Conservation (phyloP, 306 rosid species). For the Rosa lucieae region DNA sequence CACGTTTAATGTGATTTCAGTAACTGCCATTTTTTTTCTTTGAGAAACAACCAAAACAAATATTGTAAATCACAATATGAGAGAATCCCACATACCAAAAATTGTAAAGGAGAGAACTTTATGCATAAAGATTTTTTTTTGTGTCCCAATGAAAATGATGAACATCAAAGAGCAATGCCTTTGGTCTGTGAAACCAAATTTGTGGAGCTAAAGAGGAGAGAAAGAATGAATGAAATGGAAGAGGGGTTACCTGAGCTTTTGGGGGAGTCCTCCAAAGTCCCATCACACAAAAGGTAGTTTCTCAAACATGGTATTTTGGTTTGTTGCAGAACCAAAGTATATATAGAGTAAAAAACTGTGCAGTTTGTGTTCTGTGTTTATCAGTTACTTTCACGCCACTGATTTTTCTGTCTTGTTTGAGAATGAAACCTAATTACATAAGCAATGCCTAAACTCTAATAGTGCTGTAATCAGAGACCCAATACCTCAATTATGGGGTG, state of each 20-base stretch:
- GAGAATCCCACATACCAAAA: neutral
- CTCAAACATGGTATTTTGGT: conserved; percentile 14
- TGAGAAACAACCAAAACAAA: neutral
- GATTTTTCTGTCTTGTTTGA: neutral
- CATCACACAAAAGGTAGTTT: conserved; percentile 4
- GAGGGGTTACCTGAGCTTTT: conserved; percentile 22
- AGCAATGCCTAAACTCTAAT: neutral
- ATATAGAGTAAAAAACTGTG: neutral
- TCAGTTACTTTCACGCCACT: neutral
- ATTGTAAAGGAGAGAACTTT: neutral
- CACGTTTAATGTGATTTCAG: neutral
- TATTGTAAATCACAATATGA: conserved; percentile 3
- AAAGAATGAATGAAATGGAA: neutral
- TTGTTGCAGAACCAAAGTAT: conserved; percentile 13
- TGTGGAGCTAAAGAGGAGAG: neutral
- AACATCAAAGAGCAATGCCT: neutral
- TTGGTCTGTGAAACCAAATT: neutral
- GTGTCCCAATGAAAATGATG: neutral
- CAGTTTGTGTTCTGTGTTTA: neutral
- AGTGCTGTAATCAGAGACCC: neutral
- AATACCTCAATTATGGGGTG: too few relatives aligned
- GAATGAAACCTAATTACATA: neutral
- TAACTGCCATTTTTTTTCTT: neutral
- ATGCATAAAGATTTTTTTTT: neutral
- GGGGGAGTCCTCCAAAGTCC: neutral